Evolutionary conservation across 805 yeast species (phyloP), one percentile per base, ranked within the genome.

Genomic region (Pichia heedii): DNA sequence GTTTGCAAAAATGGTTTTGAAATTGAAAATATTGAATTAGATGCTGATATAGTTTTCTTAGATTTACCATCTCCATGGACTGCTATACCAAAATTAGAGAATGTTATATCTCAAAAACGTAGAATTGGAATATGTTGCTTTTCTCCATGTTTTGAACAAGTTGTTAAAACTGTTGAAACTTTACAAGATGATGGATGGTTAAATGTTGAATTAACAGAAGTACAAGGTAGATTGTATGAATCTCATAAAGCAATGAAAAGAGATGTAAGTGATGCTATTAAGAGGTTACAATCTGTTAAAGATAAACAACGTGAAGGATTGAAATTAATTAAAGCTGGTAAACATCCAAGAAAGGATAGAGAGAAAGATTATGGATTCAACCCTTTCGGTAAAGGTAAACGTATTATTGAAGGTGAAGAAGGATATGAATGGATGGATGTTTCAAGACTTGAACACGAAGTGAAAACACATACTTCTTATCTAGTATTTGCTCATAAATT

Each of bases 61-160:
- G 99, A 93, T 60, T 71, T 93, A 39, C 99, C 99, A 4, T 80
- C 96, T 5, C 98, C 99, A 9, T 90, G 97, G 97, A 79, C 78
- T 32, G 98, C 98, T 6, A 83, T 93, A 42, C 86, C 87, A 7
- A 81, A 83, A 61, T 64, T 90, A 37, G 65, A 69, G 12, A 41
- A 53, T 2, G 94, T 84, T 1, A 71, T 84, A 15, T 65, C 83
- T 9, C 60, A 66, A 9, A 65, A 65, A 18, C 67, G 70, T 43
- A 68, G 70, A 22, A 84, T 79, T 20, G 79, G 84, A 3, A 73
- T 93, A 42, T 93, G 99, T 64, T 93, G 98, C 63, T 93, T 93
- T 58, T 85, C 95, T 33, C 99, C 99, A 10, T 93, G 99, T 63
- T 84, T 93, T 39, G 99, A 93, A 64, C 99, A 93, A 66, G 98